Evolutionary conservation across 192 early-diverging fungal genomes (phyloP).

Genomic region (Backusella luteola): DNA sequence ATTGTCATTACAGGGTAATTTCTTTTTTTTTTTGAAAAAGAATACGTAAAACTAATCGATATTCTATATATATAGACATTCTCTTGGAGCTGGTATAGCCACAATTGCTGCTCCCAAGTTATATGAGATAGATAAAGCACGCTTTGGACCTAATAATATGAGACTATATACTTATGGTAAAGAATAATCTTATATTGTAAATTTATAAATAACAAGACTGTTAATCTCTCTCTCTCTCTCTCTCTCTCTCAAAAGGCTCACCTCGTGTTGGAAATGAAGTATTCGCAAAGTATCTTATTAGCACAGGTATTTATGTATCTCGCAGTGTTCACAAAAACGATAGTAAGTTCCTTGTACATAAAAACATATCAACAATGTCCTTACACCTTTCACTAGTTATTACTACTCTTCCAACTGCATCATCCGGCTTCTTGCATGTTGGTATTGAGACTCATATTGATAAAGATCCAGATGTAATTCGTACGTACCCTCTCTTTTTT

Average conservation of each 20-base stretch:
- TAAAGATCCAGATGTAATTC: not conserved
- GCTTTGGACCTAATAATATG: constrained; percentile 14
- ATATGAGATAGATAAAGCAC: constrained; percentile 5
- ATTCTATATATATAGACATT: constrained; percentile 14
- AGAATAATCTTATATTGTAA: not conserved
- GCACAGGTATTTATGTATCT: constrained; percentile 5
- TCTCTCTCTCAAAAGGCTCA: not conserved
- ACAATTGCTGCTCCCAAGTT: constrained; percentile 23
- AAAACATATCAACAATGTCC: not conserved
- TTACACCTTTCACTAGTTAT: not conserved
- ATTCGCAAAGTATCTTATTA: constrained; percentile 18
- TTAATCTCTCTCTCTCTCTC: too few relatives aligned
- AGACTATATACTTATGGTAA: constrained; percentile 26
- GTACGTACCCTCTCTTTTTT: not conserved
- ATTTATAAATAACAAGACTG: too few relatives aligned
- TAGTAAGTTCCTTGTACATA: not conserved
- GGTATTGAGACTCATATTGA: constrained; percentile 14
- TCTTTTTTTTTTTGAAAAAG: not conserved
- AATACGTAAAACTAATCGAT: not conserved
- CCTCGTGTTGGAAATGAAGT: constrained; percentile 26
- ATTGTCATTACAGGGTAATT: constrained; percentile 15
- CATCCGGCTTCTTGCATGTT: constrained; percentile 3
- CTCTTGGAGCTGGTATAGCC: constrained; percentile 25
- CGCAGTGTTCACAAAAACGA: constrained; percentile 20
- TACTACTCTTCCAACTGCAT: constrained; percentile 3